Conservation (phyloP, 495 filamentous ascomycete genomes). For the Opeltia flavorubescens region DNA sequence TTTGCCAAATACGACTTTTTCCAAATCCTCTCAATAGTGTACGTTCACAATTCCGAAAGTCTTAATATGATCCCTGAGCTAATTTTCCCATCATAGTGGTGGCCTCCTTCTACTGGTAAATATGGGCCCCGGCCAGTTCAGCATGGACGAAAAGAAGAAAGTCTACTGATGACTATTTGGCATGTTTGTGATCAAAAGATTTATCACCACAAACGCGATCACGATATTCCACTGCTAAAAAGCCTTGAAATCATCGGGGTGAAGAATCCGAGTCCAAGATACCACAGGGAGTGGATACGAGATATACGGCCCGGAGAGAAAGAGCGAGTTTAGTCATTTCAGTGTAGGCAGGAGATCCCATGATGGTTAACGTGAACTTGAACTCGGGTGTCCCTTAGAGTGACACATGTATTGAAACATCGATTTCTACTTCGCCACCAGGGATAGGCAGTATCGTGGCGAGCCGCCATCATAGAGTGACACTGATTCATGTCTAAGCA, state of each 20-base stretch:
- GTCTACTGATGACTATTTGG: slow-evolving; percentile 50
- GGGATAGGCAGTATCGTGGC: no score
- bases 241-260: not conserved
- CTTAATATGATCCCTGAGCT: not conserved
- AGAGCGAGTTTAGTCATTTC: no score
- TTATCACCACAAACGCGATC: no score
- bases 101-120: slow-evolving; percentile 92
- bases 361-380: not conserved
- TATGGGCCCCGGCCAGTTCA: slow-evolving; percentile 94
- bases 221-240: no score
- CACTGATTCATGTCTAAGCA: no score
- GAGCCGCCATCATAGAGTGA: no score
- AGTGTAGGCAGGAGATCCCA: not conserved
- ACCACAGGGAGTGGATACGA: not conserved
- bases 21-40: slow-evolving; percentile 98
- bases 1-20: slow-evolving; percentile 99
- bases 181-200: not conserved
- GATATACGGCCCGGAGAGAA: not conserved
- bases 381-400: no score
- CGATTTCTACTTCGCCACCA: no score
- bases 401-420: no score
- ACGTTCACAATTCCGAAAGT: slow-evolving; percentile 23
- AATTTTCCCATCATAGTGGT: slow-evolving; percentile 36
- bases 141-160: slow-evolving; percentile 99
- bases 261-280: not conserved